These are phyloP conservation scores for Nicotiana rustica DNA, from an alignment of 305 asterid genomes.

Conservation along the genomic window DNA sequence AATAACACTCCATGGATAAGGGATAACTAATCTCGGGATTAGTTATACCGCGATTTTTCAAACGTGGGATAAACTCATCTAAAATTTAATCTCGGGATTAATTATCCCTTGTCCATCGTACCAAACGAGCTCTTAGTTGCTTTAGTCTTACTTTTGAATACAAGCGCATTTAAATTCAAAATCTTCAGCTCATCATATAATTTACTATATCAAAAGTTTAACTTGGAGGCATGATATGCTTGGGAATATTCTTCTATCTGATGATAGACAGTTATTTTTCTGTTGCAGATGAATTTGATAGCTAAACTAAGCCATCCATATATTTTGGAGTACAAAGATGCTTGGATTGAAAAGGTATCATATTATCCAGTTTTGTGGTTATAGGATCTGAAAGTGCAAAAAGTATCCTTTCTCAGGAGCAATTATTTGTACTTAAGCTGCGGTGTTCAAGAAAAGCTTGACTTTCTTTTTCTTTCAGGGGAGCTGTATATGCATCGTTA, in stretches of 20 bases:
- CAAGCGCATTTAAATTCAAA: not conserved
- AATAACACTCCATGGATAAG: no score
- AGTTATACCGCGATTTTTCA: no score
- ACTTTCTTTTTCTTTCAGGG: conserved; percentile 58
- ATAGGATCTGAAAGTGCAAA: conserved; percentile 11
- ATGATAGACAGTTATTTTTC: not conserved
- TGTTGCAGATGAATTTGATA: conserved; percentile 73
- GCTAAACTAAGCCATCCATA: conserved; percentile 79
- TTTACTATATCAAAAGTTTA: not conserved
- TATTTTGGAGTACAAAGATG: conserved; percentile 81
- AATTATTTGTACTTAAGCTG: conserved; percentile 9
- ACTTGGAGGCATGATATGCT: conserved; percentile 13
- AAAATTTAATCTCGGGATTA: no score
- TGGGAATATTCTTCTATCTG: not conserved
- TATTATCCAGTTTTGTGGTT: not conserved
- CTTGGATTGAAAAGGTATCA: conserved; percentile 91
- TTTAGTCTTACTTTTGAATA: conserved; percentile 1
- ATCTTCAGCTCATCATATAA: not conserved
- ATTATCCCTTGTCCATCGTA: no score
- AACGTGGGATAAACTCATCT: no score
- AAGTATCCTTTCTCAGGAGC: not conserved
- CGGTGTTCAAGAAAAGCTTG: conserved; percentile 18
- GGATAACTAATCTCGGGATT: no score
- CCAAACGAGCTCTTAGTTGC: not conserved
- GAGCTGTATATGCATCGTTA: conserved; percentile 67